Conservation (phyloP, 1,284 basidiomycete genomes). For the Apiotrichum mycotoxinovorans region DNA sequence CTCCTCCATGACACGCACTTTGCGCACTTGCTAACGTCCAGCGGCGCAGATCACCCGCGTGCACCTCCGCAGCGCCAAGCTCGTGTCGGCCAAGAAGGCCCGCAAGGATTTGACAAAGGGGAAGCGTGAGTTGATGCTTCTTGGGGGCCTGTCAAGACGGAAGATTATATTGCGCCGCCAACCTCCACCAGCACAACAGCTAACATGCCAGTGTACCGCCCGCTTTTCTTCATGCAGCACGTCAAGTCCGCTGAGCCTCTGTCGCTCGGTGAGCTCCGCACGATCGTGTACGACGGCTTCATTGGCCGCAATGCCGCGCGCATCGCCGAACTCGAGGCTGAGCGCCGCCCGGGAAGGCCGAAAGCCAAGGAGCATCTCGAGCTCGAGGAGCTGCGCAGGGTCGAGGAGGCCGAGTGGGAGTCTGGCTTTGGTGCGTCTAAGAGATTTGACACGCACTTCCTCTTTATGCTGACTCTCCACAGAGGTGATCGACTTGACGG, state of each 20-base stretch:
- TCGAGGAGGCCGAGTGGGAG: constrained; percentile 69
- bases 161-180: neutral
- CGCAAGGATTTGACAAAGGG: constrained; percentile 52
- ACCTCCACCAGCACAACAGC: neutral
- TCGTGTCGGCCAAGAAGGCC: constrained; percentile 56
- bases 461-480: constrained; percentile 4
- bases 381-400: constrained; percentile 66
- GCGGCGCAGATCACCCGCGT: constrained; percentile 72
- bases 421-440: constrained; percentile 70
- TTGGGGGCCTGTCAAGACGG: no score
- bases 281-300: constrained; percentile 67
- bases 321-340: constrained; percentile 61
- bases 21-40: constrained; percentile 25
- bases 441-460: neutral
- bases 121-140: constrained; percentile 39
- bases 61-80: constrained; percentile 67
- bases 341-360: constrained; percentile 70
- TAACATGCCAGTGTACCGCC: constrained; percentile 60
- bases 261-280: constrained; percentile 65
- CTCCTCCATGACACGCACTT: no score
- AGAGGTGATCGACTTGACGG: constrained; percentile 83
- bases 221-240: constrained; percentile 73
- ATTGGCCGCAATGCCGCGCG: constrained; percentile 67
- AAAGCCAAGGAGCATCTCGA: constrained; percentile 68
- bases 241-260: constrained; percentile 60